Conservation (phyloP, 2,329 filamentous ascomycete genomes). For the Phoma sp. region DNA sequence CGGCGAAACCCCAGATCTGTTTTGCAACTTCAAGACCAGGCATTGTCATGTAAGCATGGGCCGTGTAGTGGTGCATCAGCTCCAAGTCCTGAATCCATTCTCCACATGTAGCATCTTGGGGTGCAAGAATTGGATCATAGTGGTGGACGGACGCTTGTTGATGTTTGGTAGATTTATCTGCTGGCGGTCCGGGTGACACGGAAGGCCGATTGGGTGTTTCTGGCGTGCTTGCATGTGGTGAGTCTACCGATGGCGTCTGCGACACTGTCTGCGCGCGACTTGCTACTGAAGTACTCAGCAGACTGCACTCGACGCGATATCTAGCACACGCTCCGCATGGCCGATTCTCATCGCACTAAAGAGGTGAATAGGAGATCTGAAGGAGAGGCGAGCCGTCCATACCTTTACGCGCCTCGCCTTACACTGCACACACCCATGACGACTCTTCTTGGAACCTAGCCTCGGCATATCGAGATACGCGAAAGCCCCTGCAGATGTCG, state of each 20-base stretch:
- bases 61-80: slow-evolving; percentile 40
- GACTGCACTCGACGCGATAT: slow-evolving; percentile 41
- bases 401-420: slow-evolving; percentile 41
- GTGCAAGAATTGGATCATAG: background rate
- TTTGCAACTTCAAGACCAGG: slow-evolving; percentile 32
- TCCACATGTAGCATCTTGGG: background rate
- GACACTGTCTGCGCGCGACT: slow-evolving; percentile 1
- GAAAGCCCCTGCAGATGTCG: slow-evolving; percentile 1
- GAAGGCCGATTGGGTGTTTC: slow-evolving; percentile 11
- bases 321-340: slow-evolving; percentile 38
- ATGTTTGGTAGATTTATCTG: background rate
- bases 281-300: slow-evolving; percentile 18
- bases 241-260: slow-evolving; percentile 8
- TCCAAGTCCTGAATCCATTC: slow-evolving; percentile 39
- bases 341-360: slow-evolving; percentile 40
- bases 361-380: background rate
- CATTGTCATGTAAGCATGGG: slow-evolving; percentile 32
- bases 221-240: slow-evolving; percentile 1
- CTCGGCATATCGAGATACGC: slow-evolving; percentile 25
- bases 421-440: slow-evolving; percentile 37
- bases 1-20: slow-evolving; percentile 42
- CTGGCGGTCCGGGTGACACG: slow-evolving; percentile 7
- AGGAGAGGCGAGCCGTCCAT: background rate
- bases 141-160: background rate
- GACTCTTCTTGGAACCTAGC: slow-evolving; percentile 34